Evolutionary conservation across 140 eudicot genomes (phyloP).

Genomic region (Senecio squalidus): DNA sequence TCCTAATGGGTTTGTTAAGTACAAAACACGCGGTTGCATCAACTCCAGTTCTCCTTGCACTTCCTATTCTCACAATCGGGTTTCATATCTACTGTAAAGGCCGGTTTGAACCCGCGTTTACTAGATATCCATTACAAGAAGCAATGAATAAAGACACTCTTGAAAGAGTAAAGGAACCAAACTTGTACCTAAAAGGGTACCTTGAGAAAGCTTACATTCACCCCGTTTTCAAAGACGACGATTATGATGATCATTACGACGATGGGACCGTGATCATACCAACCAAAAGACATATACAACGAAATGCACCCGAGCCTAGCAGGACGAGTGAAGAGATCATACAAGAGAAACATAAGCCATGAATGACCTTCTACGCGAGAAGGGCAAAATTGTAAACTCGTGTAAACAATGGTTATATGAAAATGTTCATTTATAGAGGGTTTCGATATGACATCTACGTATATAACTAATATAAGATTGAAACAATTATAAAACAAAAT

Average conservation of each 20-base stretch:
- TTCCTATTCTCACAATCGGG: constrained; percentile 47
- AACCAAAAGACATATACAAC: constrained; percentile 44
- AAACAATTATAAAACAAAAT: too few species aligned
- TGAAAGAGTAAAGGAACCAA: constrained; percentile 27
- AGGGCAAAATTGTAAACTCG: not conserved
- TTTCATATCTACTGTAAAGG: constrained; percentile 56
- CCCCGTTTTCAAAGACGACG: constrained; percentile 57
- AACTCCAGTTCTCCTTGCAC: constrained; percentile 49
- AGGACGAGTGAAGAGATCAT: constrained; percentile 23
- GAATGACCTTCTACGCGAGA: constrained; percentile 16
- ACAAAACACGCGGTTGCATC: constrained; percentile 47
- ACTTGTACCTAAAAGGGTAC: constrained; percentile 24
- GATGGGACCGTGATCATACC: constrained; percentile 36
- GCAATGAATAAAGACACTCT: constrained; percentile 39
- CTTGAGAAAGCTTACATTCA: constrained; percentile 38
- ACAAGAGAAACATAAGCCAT: constrained; percentile 18
- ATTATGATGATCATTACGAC: constrained; percentile 16
- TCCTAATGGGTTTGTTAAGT: constrained; percentile 48
- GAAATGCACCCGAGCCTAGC: constrained; percentile 36
- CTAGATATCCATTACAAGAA: constrained; percentile 45
- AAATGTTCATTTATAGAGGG: too few species aligned
- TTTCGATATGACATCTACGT: too few species aligned
- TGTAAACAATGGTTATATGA: too few species aligned
- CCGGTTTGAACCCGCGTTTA: constrained; percentile 55
- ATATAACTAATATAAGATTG: too few species aligned